Evolutionary conservation across 2,329 filamentous ascomycete genomes (phyloP), one percentile per base, ranked within the genome.

Genomic region (Penicillium sp.): DNA sequence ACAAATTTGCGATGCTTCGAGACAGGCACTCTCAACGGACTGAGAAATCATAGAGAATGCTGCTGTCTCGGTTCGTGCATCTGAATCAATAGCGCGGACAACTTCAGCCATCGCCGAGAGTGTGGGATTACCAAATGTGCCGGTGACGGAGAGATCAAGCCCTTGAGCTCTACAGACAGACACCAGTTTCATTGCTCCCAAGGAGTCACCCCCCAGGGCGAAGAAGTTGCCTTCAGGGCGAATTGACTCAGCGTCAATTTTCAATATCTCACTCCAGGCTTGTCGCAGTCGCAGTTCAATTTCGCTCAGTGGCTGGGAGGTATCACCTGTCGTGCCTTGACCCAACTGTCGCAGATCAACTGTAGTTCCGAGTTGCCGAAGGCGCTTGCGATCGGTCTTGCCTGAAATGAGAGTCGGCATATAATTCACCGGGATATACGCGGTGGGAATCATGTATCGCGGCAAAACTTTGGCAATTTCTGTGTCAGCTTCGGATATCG

Each of bases 331-430:
- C 2, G 47, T 48, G 25, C 46, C 55, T 53, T 68, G 56, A 24
- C 67, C 65, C 5, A 70, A 41, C 44, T 67, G 57, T n/a, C 68
- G 63, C 46, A 71, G 38, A 53, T 71, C 67, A 1, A 70, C 57
- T 3, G 62, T 63, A 14, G 64, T 50, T 5, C 71, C 73, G 38
- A 75, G 67, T 16, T 63, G 58, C 6, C 69, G 55, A n/a, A 69
- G 63, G 31, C 64, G 57, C 56, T 74, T 75, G 31, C 68, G 71
- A 54, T 75, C 72, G 1, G 67, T 73, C 61, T 80, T 80, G 2
- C 74, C 74, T 4, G 76, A 77, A 13, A 72, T 69, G 10, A 74
- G 54, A 1, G 69, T 63, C 0, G 77, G 77, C 20, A 79, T 70
- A 7, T 68, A 51, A 20, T 66, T 71, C 28, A 80, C 56, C 0